phyloP scores from a whole-genome alignment of 1,284 basidiomycete species.

The Cutaneotrichosporon sp. region DNA sequence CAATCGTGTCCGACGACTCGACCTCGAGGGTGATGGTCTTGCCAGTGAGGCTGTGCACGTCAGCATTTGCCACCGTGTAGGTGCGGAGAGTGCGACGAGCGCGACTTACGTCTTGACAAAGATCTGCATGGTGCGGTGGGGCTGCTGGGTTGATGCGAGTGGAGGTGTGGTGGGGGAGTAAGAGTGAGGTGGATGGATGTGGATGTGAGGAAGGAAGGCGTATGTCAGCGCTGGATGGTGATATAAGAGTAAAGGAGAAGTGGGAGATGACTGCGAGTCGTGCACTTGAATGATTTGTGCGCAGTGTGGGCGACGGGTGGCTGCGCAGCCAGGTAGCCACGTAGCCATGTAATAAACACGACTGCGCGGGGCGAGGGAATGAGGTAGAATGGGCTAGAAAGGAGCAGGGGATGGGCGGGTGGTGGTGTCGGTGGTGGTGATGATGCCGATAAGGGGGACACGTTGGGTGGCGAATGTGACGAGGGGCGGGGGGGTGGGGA shows the following conservation, averaged over 20 bases:
- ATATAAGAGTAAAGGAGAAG: slow-evolving; percentile 6
- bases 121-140: slow-evolving; percentile 16
- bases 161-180: not conserved
- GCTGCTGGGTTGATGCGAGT: slow-evolving; percentile 23
- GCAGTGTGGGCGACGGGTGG: not conserved
- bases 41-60: slow-evolving; percentile 59
- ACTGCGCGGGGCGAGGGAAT: too few relatives aligned
- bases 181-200: slow-evolving; percentile 1
- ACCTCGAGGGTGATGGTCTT: slow-evolving; percentile 64
- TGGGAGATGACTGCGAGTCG: not conserved
- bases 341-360: too few relatives aligned
- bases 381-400: not conserved
- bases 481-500: not conserved
- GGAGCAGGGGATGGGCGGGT: too few relatives aligned
- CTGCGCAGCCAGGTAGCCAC: too few relatives aligned
- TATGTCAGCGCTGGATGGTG: slow-evolving; percentile 1
- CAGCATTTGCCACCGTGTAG: not conserved
- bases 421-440: not conserved
- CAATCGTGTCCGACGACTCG: slow-evolving; percentile 63
- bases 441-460: not conserved
- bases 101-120: slow-evolving; percentile 18
- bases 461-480: slow-evolving; percentile 9
- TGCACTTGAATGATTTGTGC: not conserved
- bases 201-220: slow-evolving; percentile 6
- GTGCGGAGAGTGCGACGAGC: too few relatives aligned